These are phyloP conservation scores for Phycomyces nitens DNA, from an alignment of 192 early-diverging fungal species.

Conservation along the genomic window DNA sequence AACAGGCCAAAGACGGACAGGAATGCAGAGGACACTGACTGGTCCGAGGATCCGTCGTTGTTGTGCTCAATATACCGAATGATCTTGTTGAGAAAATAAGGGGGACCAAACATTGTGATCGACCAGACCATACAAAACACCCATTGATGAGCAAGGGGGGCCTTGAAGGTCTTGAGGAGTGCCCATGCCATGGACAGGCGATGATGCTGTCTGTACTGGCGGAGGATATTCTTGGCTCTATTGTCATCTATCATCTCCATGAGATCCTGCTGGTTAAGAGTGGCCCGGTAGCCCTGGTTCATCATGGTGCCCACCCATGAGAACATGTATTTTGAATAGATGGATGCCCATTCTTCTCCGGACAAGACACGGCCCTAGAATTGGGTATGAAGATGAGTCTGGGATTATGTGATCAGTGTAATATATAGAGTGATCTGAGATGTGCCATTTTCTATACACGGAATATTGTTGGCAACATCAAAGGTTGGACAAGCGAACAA, in stretches of 20 bases:
- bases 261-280: constrained; percentile 49
- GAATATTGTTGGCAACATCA: no score
- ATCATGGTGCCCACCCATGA: constrained; percentile 52
- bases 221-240: constrained; percentile 32
- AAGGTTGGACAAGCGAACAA: no score
- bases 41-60: neutral
- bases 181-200: neutral
- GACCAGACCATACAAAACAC: constrained; percentile 19
- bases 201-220: constrained; percentile 13
- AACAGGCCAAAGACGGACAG: constrained; percentile 60
- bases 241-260: constrained; percentile 46
- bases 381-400: no score
- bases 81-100: constrained; percentile 58
- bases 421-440: constrained; percentile 10
- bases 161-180: constrained; percentile 27
- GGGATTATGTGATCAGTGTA: constrained; percentile 23
- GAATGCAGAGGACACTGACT: constrained; percentile 39
- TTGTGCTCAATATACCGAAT: constrained; percentile 45
- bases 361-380: constrained; percentile 28
- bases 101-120: constrained; percentile 42
- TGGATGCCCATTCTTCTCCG: constrained; percentile 28
- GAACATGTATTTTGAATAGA: constrained; percentile 42
- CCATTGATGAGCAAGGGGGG: constrained; percentile 42
- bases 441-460: no score
- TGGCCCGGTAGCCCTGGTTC: constrained; percentile 42